phyloP scores from a whole-genome alignment of 176 grass and related monocot genomes.

The Pontederia crassipes region DNA sequence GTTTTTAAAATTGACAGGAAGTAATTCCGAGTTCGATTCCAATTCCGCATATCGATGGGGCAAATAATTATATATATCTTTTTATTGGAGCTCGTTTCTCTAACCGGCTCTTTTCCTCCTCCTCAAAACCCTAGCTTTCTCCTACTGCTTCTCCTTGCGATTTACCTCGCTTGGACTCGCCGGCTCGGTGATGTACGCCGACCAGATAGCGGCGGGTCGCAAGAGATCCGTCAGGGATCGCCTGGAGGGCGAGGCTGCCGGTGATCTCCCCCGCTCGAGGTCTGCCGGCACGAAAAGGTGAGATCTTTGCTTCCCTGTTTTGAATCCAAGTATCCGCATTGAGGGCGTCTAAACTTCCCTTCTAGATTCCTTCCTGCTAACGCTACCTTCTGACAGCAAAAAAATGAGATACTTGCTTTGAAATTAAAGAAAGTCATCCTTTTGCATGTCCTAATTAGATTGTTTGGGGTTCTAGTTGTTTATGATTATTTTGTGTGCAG shows the following conservation, averaged over 20 bases:
- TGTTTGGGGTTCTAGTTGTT: no score
- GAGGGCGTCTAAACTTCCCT: not conserved
- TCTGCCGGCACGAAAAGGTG: slow-evolving; percentile 27
- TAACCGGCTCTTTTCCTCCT: not conserved
- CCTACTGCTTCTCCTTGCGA: not conserved
- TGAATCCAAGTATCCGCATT: not conserved
- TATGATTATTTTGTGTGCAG: no score
- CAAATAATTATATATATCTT: no score
- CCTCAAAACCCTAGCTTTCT: not conserved
- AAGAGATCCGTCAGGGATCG: slow-evolving; percentile 39
- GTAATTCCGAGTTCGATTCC: no score
- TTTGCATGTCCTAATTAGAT: no score
- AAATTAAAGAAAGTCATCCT: no score
- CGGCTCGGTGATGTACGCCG: slow-evolving; percentile 25
- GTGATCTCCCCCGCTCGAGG: slow-evolving; percentile 14
- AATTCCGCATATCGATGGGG: no score
- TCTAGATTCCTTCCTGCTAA: not conserved
- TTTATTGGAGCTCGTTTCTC: not conserved
- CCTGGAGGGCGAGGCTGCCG: slow-evolving; percentile 19
- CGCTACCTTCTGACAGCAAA: no score
- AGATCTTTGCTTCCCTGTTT: not conserved
- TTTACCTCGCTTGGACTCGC: not conserved
- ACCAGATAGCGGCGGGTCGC: slow-evolving; percentile 32
- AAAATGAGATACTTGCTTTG: no score
- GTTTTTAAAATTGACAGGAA: no score